These are phyloP conservation scores for Tardiomyces blankii DNA, from an alignment of 1,139 yeast species.

Conservation along the genomic window DNA sequence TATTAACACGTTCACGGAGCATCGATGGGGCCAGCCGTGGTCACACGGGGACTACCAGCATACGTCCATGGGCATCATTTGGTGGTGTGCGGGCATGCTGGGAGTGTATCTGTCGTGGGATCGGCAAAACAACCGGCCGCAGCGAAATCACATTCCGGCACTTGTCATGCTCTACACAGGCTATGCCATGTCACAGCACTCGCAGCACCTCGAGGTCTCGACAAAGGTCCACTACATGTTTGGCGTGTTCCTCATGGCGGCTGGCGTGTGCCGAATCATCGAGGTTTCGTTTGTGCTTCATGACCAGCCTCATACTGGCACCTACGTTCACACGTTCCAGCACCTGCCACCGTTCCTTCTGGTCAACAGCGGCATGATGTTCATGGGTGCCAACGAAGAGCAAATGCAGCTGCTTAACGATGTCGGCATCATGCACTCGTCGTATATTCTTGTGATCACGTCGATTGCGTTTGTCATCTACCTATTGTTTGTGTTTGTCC, in stretches of 20 bases:
- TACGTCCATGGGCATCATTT: conserved; percentile 88
- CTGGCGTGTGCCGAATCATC: conserved; percentile 61
- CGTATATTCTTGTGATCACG: conserved; percentile 63
- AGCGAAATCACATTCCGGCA: conserved; percentile 70
- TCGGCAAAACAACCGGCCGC: conserved; percentile 30
- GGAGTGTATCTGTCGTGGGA: conserved; percentile 67
- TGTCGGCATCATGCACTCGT: conserved; percentile 73
- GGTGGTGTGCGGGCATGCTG: conserved; percentile 91
- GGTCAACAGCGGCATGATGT: conserved; percentile 64
- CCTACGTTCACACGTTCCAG: conserved; percentile 58
- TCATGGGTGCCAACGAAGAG: conserved; percentile 91
- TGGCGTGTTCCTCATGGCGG: conserved; percentile 69
- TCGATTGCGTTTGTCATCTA: conserved; percentile 66
- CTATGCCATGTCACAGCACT: conserved; percentile 87
- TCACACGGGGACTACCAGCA: conserved; percentile 79
- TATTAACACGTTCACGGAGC: conserved; percentile 90
- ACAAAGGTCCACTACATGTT: conserved; percentile 82
- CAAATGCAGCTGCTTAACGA: conserved; percentile 61
- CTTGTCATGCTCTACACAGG: conserved; percentile 77
- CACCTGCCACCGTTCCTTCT: conserved; percentile 74
- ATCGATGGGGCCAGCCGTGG: conserved; percentile 93
- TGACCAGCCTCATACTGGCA: conserved; percentile 33
- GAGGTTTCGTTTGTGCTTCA: conserved; percentile 65
- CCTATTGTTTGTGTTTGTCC: conserved; percentile 49
- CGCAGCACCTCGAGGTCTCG: conserved; percentile 60